Conservation (phyloP, 768 basidiomycete species). For the Leucocoprinus birnbaumii region DNA sequence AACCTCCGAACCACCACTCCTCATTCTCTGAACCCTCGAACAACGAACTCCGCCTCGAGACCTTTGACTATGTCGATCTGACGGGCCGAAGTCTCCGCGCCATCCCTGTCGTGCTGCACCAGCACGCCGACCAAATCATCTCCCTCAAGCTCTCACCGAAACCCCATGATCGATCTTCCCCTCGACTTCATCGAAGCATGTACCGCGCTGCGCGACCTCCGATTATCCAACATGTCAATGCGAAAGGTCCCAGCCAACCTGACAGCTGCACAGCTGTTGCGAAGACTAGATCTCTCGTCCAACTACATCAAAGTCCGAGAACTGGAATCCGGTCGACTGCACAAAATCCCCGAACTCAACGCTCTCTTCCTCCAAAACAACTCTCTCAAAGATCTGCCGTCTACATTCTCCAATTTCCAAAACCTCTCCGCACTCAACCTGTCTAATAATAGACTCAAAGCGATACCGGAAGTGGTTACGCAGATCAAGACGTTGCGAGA, state of each 20-base stretch:
- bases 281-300: slow-evolving; percentile 83
- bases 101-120: slow-evolving; percentile 84
- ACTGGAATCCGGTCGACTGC: slow-evolving; percentile 81
- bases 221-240: slow-evolving; percentile 89
- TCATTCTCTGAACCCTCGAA: slow-evolving; percentile 41
- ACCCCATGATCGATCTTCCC: slow-evolving; percentile 95
- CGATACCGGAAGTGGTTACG: slow-evolving; percentile 72
- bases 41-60: slow-evolving; percentile 67
- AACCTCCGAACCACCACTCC: neutral
- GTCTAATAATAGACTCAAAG: slow-evolving; percentile 91
- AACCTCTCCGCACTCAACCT: slow-evolving; percentile 80
- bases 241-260: slow-evolving; percentile 89
- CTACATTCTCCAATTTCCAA: slow-evolving; percentile 76
- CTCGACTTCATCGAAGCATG: slow-evolving; percentile 95
- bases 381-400: slow-evolving; percentile 81
- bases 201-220: slow-evolving; percentile 77
- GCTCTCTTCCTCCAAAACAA: slow-evolving; percentile 86
- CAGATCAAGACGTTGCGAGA: slow-evolving; percentile 72
- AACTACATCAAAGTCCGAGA: slow-evolving; percentile 88
- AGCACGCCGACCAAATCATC: slow-evolving; percentile 79
- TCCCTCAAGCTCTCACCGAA: slow-evolving; percentile 87
- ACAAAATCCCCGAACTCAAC: slow-evolving; percentile 68
- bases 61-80: slow-evolving; percentile 80
- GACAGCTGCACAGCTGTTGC: slow-evolving; percentile 67
- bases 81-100: slow-evolving; percentile 78